Base-by-base conservation (phyloP, 2,329 filamentous ascomycete genomes). In the Pseudogymnoascus sp. region DNA sequence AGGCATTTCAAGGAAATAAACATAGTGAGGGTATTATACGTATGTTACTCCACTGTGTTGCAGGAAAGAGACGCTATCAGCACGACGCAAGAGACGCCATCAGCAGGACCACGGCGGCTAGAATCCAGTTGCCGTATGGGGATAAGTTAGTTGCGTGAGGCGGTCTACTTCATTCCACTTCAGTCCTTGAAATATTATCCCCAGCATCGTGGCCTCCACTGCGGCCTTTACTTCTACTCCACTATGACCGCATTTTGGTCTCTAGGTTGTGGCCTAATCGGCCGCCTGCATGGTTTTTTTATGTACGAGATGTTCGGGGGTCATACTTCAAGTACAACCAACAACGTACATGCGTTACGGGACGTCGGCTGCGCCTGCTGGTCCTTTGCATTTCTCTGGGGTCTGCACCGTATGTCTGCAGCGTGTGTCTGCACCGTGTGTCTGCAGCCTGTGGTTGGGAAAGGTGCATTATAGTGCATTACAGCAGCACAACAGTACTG, bases 211-310 rank as follows among this genome's bases (percentile, higher is more conserved):
- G 11, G 25, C 23, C 45, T 52, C 45, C 45, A 52, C 45, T 52
- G 45, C n/a, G 45, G 23, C 45, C 23, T 30, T 52, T 52, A 52
- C 9, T 5, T 52, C 23, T 16, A 30, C 45, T 12, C 45, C 45
- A 52, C 45, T 52, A 52, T 52, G 45, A 52, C 45, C 45, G 45
- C 45, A 52, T 52, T 52, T 52, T 52, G 45, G 14, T 19, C 45
- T 30, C 45, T 16, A 30, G 45, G 41, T 52, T 52, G 23, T 52
- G 14, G 45, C 25, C 45, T 52, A 52, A 52, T 30, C 25, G 25
- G 45, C 25, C 6, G n/a, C 45, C 25, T 30, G 45, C 45, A 52
- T 30, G 8, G 23, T 30, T 52, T 30, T 30, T 19, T 52, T 19
- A 52, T 52, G 45, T 52, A 52, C 25, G 45, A 52, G 45, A 52